Evolutionary conservation across 768 basidiomycete species (phyloP).

Genomic region (Mycena galopus): DNA sequence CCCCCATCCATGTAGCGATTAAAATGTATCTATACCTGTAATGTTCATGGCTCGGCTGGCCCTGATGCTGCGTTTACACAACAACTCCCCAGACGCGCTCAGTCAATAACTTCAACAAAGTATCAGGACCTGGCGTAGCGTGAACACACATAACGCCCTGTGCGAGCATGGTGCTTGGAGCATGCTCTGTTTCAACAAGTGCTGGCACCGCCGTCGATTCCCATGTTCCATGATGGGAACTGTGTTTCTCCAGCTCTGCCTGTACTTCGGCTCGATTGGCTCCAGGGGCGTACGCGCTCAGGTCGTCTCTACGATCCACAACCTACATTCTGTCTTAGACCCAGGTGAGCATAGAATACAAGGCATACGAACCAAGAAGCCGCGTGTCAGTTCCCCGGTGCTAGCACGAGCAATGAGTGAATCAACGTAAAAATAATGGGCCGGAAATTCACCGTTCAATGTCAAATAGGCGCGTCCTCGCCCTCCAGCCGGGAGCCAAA

Average conservation of each 20-base stretch:
- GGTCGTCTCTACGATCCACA: constrained; percentile 79
- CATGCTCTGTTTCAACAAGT: constrained; percentile 62
- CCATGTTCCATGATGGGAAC: constrained; percentile 44
- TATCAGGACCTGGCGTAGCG: constrained; percentile 74
- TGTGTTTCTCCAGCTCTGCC: constrained; percentile 58
- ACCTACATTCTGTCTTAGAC: constrained; percentile 43
- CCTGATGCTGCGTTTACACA: constrained; percentile 23
- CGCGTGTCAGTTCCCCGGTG: constrained; percentile 82
- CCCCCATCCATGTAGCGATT: constrained; percentile 21
- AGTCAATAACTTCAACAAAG: constrained; percentile 61
- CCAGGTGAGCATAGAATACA: not conserved
- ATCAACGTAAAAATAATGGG: not conserved
- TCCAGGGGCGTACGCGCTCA: constrained; percentile 74
- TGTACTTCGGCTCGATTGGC: constrained; percentile 76
- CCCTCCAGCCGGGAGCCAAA: constrained; percentile 68
- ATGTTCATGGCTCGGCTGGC: not conserved
- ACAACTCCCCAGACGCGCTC: constrained; percentile 72
- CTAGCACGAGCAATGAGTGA: constrained; percentile 49
- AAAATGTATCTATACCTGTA: constrained; percentile 25
- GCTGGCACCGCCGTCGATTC: constrained; percentile 70
- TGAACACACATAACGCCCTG: constrained; percentile 62
- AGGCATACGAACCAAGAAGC: constrained; percentile 70
- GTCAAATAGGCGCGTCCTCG: constrained; percentile 66
- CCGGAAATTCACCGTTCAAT: constrained; percentile 69
- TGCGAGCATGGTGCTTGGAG: constrained; percentile 15